A percentile compares a stretch with the other conserved stretches of the same genome.
Conservation (phyloP, 768 basidiomycete genomes). For the Tubosaeta sp. region DNA sequence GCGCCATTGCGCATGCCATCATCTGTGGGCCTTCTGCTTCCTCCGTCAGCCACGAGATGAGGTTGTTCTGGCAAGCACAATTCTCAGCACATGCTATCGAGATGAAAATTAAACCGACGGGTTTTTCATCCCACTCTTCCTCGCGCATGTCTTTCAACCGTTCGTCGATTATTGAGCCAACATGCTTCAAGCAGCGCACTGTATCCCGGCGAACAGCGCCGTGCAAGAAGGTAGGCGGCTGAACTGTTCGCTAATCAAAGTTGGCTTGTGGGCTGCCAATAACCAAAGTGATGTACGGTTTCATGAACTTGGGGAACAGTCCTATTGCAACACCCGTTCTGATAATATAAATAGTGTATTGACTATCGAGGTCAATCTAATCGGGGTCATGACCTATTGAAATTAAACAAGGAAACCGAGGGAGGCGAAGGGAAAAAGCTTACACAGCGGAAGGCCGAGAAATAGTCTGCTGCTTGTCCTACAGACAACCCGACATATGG, state of each 20-base stretch:
- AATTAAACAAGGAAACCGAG: neutral
- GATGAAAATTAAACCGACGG: slow-evolving; percentile 22
- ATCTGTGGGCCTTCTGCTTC: neutral
- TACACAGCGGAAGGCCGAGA: slow-evolving; percentile 47
- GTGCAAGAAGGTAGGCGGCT: slow-evolving; percentile 12
- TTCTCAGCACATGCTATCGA: neutral
- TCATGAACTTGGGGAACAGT: slow-evolving; percentile 31
- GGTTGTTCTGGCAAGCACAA: slow-evolving; percentile 23
- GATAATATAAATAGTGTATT: slow-evolving; percentile 23
- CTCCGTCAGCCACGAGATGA: slow-evolving; percentile 30
- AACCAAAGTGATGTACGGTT: slow-evolving; percentile 21
- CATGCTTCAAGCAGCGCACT: slow-evolving; percentile 3
- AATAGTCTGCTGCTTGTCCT: slow-evolving; percentile 43
- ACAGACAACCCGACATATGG: slow-evolving; percentile 33
- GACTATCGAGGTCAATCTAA: slow-evolving; percentile 16
- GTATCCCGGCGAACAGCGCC: neutral
- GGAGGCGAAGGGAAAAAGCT: neutral
- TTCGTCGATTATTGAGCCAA: slow-evolving; percentile 31
- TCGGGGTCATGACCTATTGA: slow-evolving; percentile 35
- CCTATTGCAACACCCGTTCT: slow-evolving; percentile 16
- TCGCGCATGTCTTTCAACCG: slow-evolving; percentile 19
- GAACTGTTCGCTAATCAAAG: slow-evolving; percentile 9
- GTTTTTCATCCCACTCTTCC: slow-evolving; percentile 26
- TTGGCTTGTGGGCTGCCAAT: neutral
- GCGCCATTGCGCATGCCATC: too few species aligned